phyloP scores from a whole-genome alignment of 768 basidiomycete species.

The Rhodotorula kratochvilovae region DNA sequence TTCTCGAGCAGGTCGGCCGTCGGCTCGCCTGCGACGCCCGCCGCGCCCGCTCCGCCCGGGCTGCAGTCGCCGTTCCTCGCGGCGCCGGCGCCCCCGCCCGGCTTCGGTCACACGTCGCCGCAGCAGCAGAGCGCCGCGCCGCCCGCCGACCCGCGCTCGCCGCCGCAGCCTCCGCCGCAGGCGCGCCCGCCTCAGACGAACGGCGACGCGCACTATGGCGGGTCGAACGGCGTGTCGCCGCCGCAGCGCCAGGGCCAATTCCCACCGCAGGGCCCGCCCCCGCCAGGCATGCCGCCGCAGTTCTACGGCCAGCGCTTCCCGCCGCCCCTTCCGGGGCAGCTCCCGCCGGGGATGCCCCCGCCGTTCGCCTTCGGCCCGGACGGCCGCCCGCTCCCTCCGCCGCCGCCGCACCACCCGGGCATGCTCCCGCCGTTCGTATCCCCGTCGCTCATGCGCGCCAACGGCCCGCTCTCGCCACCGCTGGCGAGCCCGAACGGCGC shows the following conservation, averaged over 20 bases:
- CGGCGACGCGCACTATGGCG: neutral
- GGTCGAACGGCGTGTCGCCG: neutral
- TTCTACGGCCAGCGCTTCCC: neutral
- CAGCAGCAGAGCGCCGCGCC: neutral
- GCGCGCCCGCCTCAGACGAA: neutral
- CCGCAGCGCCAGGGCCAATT: neutral
- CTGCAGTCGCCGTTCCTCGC: neutral
- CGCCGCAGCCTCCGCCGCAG: neutral
- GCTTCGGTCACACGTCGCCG: neutral
- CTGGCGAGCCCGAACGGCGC: neutral
- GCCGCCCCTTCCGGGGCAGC: neutral
- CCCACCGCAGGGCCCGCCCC: neutral
- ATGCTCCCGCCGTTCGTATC: neutral
- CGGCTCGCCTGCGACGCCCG: neutral
- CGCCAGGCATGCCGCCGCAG: conserved; percentile 12
- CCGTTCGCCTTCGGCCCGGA: conserved; percentile 11
- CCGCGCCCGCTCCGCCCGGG: neutral
- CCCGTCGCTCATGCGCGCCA: neutral
- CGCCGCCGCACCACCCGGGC: neutral
- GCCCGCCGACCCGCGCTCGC: neutral
- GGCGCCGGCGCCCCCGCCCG: neutral
- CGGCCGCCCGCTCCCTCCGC: conserved; percentile 6
- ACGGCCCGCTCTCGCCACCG: conserved; percentile 1
- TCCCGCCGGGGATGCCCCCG: neutral
- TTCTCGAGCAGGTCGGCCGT: conserved; percentile 6